These are phyloP conservation scores for Ustilago bromivora DNA, from an alignment of 1,284 basidiomycete species.

Conservation along the genomic window DNA sequence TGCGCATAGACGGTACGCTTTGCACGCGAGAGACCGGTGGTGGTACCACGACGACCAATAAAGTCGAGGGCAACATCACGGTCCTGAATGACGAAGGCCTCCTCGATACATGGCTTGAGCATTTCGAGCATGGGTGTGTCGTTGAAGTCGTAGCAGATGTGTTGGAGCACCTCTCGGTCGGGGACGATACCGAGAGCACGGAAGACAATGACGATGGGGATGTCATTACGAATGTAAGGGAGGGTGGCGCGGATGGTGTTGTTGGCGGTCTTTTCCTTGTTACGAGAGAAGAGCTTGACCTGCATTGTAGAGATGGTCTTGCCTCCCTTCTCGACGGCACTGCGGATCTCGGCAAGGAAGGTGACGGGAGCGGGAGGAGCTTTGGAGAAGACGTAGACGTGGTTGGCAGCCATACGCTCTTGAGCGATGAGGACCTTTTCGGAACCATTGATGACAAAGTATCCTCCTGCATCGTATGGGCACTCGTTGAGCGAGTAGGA, in stretches of 20 bases:
- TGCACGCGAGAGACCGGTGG: slow-evolving; percentile 89
- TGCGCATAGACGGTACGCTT: slow-evolving; percentile 95
- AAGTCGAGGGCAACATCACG: slow-evolving; percentile 92
- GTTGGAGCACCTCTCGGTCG: slow-evolving; percentile 95
- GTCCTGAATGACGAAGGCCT: slow-evolving; percentile 97
- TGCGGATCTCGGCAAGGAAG: slow-evolving; percentile 96
- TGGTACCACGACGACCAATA: slow-evolving; percentile 97
- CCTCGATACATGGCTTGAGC: slow-evolving; percentile 98
- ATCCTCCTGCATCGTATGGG: slow-evolving; percentile 92
- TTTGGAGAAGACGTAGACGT: slow-evolving; percentile 99
- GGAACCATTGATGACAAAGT: slow-evolving; percentile 99
- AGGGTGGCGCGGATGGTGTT: slow-evolving; percentile 97
- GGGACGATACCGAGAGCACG: slow-evolving; percentile 97
- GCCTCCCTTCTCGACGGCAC: slow-evolving; percentile 96
- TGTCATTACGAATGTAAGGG: slow-evolving; percentile 97
- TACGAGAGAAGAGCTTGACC: slow-evolving; percentile 94
- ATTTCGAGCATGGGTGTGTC: slow-evolving; percentile 97
- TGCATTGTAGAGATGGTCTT: slow-evolving; percentile 99
- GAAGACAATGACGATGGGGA: slow-evolving; percentile 99
- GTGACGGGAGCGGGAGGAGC: slow-evolving; percentile 95
- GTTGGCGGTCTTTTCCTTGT: slow-evolving; percentile 82
- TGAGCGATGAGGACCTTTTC: slow-evolving; percentile 99
- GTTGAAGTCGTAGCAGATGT: slow-evolving; percentile 98
- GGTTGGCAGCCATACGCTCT: slow-evolving; percentile 99
- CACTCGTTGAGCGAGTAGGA: slow-evolving; percentile 95